phyloP scores from a whole-genome alignment of 1,284 basidiomycete species.

The Ganoderma multipileum region DNA sequence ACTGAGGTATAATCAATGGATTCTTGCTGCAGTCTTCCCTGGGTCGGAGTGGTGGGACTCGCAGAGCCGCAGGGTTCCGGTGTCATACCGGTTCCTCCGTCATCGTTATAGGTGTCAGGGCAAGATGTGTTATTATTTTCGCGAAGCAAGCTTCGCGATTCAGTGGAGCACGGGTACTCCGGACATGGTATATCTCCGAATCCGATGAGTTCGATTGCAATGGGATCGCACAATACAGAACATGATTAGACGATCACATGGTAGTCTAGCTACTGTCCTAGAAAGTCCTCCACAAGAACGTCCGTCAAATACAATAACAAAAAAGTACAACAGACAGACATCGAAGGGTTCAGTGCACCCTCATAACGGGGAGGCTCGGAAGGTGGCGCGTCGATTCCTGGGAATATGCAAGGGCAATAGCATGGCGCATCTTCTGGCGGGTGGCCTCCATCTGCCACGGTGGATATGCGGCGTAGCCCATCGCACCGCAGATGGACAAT shows the following conservation, averaged over 20 bases:
- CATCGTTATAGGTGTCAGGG: not conserved
- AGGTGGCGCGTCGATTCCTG: not conserved
- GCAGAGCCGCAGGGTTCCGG: not conserved
- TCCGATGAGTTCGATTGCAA: not conserved
- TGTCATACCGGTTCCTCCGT: not conserved
- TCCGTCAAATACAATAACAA: not conserved
- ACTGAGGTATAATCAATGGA: not conserved
- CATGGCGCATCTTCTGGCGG: constrained; percentile 57
- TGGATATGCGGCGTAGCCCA: constrained; percentile 59
- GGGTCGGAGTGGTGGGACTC: not conserved
- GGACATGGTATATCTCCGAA: not conserved
- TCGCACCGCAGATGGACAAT: constrained; percentile 57
- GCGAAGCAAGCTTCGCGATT: not conserved
- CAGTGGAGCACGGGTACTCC: not conserved
- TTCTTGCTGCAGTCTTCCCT: not conserved
- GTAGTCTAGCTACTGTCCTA: not conserved
- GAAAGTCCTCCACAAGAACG: not conserved
- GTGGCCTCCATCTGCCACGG: constrained; percentile 50
- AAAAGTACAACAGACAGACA: not conserved
- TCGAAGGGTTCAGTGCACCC: not conserved
- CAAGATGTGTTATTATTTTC: not conserved
- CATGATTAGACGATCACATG: not conserved
- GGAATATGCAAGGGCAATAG: constrained; percentile 40
- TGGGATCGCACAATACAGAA: not conserved
- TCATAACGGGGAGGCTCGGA: not conserved